Conservation (phyloP, 352 stramenopile species). For the Pythium rishiriense region DNA sequence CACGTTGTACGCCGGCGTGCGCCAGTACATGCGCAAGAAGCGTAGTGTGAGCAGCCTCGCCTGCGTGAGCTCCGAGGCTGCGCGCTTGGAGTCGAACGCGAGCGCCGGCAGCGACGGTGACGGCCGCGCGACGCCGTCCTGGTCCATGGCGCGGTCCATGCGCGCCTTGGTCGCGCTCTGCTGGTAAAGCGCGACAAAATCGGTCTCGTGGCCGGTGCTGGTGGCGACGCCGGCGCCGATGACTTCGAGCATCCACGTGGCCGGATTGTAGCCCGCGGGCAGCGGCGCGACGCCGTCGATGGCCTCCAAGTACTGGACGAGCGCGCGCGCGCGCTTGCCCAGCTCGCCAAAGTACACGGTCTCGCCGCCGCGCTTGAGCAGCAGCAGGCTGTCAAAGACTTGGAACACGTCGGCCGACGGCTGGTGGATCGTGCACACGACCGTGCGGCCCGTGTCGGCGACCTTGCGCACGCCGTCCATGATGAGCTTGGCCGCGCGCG, state of each 20-base stretch:
- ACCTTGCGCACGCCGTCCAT: slow-evolving; percentile 89
- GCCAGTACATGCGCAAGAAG: slow-evolving; percentile 52
- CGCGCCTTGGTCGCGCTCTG: slow-evolving; percentile 28
- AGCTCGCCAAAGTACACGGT: slow-evolving; percentile 60
- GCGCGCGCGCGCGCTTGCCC: slow-evolving; percentile 41
- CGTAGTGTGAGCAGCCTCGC: slow-evolving; percentile 36
- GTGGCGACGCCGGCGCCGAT: slow-evolving; percentile 69
- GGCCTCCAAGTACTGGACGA: slow-evolving; percentile 50
- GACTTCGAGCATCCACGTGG: slow-evolving; percentile 45
- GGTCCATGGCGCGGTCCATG: slow-evolving; percentile 25
- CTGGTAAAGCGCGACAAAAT: slow-evolving; percentile 23
- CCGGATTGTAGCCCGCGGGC: slow-evolving; percentile 70
- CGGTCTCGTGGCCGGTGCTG: slow-evolving; percentile 16
- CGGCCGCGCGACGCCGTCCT: slow-evolving; percentile 29
- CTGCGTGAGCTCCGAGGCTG: slow-evolving; percentile 30
- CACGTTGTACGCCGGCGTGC: slow-evolving; percentile 80
- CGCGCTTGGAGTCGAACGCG: slow-evolving; percentile 39
- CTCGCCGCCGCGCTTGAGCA: slow-evolving; percentile 74
- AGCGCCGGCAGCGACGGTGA: slow-evolving; percentile 19
- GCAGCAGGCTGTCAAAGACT: slow-evolving; percentile 86
- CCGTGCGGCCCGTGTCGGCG: slow-evolving; percentile 37
- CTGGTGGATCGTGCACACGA: slow-evolving; percentile 33
- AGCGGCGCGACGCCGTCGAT: slow-evolving; percentile 51
- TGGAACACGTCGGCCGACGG: slow-evolving; percentile 80
- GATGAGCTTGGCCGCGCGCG: slow-evolving; percentile 79